Base-by-base conservation (phyloP, 1,284 basidiomycete species). In the Acaromyces ingoldii region DNA sequence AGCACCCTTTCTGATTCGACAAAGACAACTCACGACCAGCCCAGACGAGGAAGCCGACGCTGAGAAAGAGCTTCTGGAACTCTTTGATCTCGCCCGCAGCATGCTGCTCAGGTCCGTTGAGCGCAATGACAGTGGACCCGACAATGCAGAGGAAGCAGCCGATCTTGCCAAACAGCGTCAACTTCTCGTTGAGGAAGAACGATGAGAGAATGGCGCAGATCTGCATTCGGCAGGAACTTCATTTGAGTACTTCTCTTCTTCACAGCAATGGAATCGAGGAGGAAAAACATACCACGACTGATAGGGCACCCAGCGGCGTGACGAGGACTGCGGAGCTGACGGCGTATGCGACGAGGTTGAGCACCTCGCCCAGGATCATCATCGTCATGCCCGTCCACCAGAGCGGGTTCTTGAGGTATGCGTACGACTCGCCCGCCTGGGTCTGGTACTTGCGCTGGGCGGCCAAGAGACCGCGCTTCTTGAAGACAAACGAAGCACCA, bases 241-340 rank as follows among this genome's bases (percentile, higher is more conserved):
- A 40, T 7, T 13, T 34, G 33, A 34, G 13, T 34, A 34, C 13
- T 13, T n/a, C 33, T 34, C 33, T 34, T n/a, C 13, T 13, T 34
- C 33, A 34, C 19, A n/a, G n/a, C n/a, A n/a, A n/a, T n/a, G n/a
- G n/a, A n/a, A n/a, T n/a, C n/a, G n/a, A n/a, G n/a, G n/a, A n/a
- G n/a, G n/a, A n/a, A n/a, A 11, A 6, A 40, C 43, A 11, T 19
- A 26, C 17, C 67, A 98, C 92, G 62, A 98, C 95, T 15, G 91
- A 92, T 51, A 98, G 83, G 3, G 92, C 91, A 40, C 93, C 93
- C 66, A 98, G 83, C 1, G 93, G 92, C n/a, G 91, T 93, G 82
- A 89, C 89, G 48, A 91, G 83, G 60, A 91, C 84, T 17, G 89
- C 89, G 73, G 91, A 87, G 22, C 90, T 85, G 70, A 92, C 91